Evolutionary conservation across 768 basidiomycete species (phyloP), one percentile per base, ranked within the genome.

Genomic region (Epithele typhae): DNA sequence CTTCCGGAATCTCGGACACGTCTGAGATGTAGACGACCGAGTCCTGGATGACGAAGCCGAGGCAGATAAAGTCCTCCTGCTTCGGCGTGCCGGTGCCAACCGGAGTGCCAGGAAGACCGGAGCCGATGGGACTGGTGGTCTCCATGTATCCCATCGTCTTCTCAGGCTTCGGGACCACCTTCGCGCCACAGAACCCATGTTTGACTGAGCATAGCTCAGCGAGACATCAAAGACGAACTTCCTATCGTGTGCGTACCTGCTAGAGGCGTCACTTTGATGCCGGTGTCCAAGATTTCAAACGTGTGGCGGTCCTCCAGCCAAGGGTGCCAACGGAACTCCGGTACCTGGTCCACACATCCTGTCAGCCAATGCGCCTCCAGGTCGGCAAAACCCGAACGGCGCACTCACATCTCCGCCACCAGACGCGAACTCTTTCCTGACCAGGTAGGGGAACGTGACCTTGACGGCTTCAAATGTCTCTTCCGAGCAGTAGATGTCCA

Each of bases 1-100:
- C 73, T 7, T 85, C 78, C 2, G 92, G 91, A 45, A 95, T 87
- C 55, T 77, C 67, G 8, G 86, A 89, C 34, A 84, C 87, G 62
- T 96, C 93, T 22, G 86, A 84, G 49, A 95, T 73, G 67, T 94
- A 94, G 12, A 81, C 70, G 37, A 94, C 65, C 24, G 75, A 66
- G 27, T 83, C 69, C 56, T 83, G 76, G 37, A 88, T 70, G 58
- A 78, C 73, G 68, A 89, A 89, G 23, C 83, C 87, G 56, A 83
- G 75, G 58, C 78, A 83, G 40, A 78, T 58, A 59, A 81, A 86
- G 2, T 43, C 42, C 34, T 43, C 32, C 32, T 35, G 18, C 19
- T 27, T 34, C 3, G 42, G 32, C 15, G 30, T 43, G 37, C 39
- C 46, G 19, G 21, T 5, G 32, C 36, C 41, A 25, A 52, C 53